phyloP scores from a whole-genome alignment of 2,329 filamentous ascomycete species.

The Beauveria medogensis region DNA sequence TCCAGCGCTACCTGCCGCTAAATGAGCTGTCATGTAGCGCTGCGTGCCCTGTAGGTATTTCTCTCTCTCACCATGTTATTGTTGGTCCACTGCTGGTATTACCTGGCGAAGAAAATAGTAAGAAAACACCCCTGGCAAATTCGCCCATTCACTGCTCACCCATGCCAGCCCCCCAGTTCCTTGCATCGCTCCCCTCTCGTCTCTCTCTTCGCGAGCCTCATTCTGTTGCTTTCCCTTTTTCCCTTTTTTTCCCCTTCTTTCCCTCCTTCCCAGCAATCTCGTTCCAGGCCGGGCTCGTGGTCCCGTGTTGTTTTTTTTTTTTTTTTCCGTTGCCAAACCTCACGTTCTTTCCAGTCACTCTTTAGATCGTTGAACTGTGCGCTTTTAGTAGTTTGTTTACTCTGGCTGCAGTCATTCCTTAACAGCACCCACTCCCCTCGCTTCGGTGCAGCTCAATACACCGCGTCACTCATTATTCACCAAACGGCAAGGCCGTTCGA shows the following conservation, averaged over 20 bases:
- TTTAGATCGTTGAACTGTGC: not conserved
- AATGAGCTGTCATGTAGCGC: not conserved
- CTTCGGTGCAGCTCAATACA: not conserved
- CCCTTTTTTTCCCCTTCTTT: not conserved
- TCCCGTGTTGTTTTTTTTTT: constrained; percentile 7
- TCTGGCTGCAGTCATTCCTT: constrained; percentile 10
- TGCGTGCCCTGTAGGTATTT: not conserved
- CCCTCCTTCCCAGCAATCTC: constrained; percentile 5
- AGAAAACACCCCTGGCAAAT: not conserved
- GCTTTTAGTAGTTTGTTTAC: constrained; percentile 4
- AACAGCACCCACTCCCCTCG: not conserved
- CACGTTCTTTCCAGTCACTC: constrained; percentile 8
- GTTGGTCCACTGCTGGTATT: constrained; percentile 1
- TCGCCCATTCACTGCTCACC: not conserved
- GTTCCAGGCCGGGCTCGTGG: constrained; percentile 11
- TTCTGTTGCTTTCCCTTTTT: not conserved
- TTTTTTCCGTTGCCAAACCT: not conserved
- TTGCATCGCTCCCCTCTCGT: not conserved
- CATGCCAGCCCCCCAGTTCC: not conserved
- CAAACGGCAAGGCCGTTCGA: not conserved
- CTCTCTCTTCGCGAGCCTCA: constrained; percentile 6
- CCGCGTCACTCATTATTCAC: constrained; percentile 7
- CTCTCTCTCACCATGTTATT: not conserved
- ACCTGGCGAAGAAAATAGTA: not conserved
- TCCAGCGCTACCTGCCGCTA: not conserved